Evolutionary conservation across 2,329 filamentous ascomycete species (phyloP).

Genomic region (Diaporthe citri): DNA sequence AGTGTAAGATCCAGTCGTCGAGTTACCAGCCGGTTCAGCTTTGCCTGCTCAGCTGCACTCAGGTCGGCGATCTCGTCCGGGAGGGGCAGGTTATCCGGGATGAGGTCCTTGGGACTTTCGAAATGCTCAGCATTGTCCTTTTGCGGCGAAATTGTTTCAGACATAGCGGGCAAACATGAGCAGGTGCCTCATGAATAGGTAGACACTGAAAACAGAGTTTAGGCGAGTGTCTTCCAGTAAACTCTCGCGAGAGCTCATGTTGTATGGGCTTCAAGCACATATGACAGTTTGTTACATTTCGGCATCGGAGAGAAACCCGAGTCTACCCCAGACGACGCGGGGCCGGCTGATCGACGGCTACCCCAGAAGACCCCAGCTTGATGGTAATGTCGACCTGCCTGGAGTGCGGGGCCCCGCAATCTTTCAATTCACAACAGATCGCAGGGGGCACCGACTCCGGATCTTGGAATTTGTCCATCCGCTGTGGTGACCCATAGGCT

Average conservation of each 20-base stretch:
- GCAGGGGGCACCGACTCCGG: not conserved
- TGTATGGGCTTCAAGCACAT: not conserved
- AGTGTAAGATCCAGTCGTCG: not conserved
- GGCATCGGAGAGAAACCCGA: constrained; percentile 7
- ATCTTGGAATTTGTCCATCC: not conserved
- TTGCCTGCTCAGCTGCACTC: not conserved
- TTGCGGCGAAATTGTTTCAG: not conserved
- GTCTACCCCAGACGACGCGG: not conserved
- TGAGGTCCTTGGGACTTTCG: not conserved
- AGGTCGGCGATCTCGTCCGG: constrained; percentile 14
- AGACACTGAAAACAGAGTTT: not conserved
- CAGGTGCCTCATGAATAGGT: not conserved
- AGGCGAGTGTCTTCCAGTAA: not conserved
- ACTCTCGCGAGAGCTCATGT: not conserved
- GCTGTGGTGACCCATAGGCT: not conserved
- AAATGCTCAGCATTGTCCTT: not conserved
- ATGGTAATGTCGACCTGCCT: not conserved
- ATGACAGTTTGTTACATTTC: not conserved
- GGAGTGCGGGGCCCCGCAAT: constrained; percentile 17
- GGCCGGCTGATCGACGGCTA: not conserved
- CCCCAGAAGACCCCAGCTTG: not conserved
- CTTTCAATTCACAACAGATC: not conserved
- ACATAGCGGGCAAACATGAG: not conserved
- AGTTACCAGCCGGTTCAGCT: constrained; percentile 1
- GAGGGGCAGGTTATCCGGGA: not conserved